Percentiles rank a stretch among this genome's conserved stretches.
These are phyloP conservation scores for Zanthoxylum bungeanum DNA, from an alignment of 345 rosid species.

Conservation along the genomic window DNA sequence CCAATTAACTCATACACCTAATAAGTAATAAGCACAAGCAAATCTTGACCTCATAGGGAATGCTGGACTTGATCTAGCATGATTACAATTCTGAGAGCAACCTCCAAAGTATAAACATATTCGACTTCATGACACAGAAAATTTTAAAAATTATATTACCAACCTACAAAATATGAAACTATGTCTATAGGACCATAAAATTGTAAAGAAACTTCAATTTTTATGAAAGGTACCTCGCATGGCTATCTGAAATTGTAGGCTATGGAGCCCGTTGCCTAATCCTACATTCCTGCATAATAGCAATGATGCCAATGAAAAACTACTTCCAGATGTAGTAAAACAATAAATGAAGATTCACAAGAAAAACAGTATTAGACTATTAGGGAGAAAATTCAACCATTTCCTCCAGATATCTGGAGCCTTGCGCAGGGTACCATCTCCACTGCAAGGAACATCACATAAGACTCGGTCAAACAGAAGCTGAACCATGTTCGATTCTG, in stretches of 20 bases:
- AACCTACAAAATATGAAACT: background rate
- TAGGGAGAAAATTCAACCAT: slow-evolving; percentile 48
- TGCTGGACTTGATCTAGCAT: background rate
- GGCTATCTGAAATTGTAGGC: slow-evolving; percentile 83
- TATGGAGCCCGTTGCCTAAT: slow-evolving; percentile 85
- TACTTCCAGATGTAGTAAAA: slow-evolving; percentile 8
- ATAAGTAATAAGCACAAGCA: slow-evolving; percentile 4
- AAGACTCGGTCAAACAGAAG: slow-evolving; percentile 87
- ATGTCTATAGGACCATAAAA: background rate
- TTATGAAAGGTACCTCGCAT: slow-evolving; percentile 64
- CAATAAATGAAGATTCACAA: background rate
- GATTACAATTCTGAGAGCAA: slow-evolving; percentile 1
- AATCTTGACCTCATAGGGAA: background rate
- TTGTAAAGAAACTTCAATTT: background rate
- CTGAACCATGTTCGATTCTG: slow-evolving; percentile 38
- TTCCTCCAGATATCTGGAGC: slow-evolving; percentile 98
- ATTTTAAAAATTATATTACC: background rate
- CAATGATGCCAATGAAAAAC: slow-evolving; percentile 9
- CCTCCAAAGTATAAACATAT: background rate
- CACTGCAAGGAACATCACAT: slow-evolving; percentile 98
- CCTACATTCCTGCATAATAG: slow-evolving; percentile 64
- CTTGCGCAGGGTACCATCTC: slow-evolving; percentile 96
- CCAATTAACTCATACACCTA: background rate
- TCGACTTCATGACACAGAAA: background rate
- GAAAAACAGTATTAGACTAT: background rate